Percentiles rank a stretch among this genome's conserved stretches.
Conservation (phyloP, 192 early-diverging fungal species). For the Podila minutissima region DNA sequence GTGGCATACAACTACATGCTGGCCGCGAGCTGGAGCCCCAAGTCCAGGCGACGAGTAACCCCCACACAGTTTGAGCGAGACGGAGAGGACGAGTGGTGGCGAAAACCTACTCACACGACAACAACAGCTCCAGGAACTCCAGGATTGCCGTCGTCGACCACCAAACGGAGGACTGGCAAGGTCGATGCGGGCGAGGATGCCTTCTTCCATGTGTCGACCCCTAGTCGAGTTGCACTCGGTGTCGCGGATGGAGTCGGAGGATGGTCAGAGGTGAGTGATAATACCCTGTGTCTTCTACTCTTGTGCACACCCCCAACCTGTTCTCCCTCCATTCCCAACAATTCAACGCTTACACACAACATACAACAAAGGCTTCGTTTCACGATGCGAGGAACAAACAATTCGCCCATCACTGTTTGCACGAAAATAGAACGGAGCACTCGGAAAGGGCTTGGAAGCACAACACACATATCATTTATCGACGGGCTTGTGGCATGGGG, state of each 20-base stretch:
- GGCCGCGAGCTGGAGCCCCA: slow-evolving; percentile 44
- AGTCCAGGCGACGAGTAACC: slow-evolving; percentile 11
- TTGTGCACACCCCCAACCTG: background rate
- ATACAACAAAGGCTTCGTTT: background rate
- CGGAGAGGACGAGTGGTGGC: no score
- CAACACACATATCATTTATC: no score
- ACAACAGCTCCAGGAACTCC: slow-evolving; percentile 14
- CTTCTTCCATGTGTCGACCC: slow-evolving; percentile 63
- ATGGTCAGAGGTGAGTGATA: slow-evolving; percentile 58
- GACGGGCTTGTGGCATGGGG: background rate
- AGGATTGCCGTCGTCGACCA: background rate
- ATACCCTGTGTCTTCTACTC: background rate
- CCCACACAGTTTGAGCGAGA: background rate
- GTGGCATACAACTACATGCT: slow-evolving; percentile 42
- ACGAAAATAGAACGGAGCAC: background rate
- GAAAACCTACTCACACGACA: background rate
- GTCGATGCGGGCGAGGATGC: slow-evolving; percentile 70
- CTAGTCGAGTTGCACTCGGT: slow-evolving; percentile 60
- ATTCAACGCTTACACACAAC: background rate
- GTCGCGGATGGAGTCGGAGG: slow-evolving; percentile 72
- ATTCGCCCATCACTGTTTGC: background rate
- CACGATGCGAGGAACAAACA: background rate
- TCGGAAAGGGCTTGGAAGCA: no score
- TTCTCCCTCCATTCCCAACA: background rate
- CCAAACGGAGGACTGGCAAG: slow-evolving; percentile 41